Evolutionary conservation across 331 rosid genomes (phyloP), one percentile per base, ranked within the genome.

Genomic region (Dryas integrifolia): DNA sequence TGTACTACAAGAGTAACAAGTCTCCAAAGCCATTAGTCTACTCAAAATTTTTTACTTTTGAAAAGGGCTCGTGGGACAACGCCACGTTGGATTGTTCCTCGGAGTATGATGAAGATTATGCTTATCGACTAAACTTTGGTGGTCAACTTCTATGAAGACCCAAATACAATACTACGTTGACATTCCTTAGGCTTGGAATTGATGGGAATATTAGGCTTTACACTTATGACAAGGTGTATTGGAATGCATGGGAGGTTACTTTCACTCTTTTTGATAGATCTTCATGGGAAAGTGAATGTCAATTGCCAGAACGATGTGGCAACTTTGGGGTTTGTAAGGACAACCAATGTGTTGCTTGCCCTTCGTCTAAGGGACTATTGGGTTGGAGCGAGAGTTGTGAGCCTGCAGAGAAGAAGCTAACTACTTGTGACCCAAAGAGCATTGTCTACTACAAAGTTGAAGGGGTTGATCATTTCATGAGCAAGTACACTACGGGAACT

Each of bases 401-500:
- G 55, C 30, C 87, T 6, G 79, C 24, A 21, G 24, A 21, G 24
- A 21, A 85, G 79, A 38, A 75, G 77, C 72, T 86, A 9, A 80
- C 69, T 21, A 74, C 83, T 7, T 85, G 92, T 38, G 78, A 56
- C 13, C 21, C 72, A 4, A 85, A 73, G 66, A 86, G 76, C 2
- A 85, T 85, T 43, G 86, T 70, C 69, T 87, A 87, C 69, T 89
- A 87, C 24, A 87, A 86, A 50, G 0, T 85, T n/a, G 88, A 81
- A 75, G 90, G 91, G 0, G 92, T 87, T 30, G 94, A 88, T 8
- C 94, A 88, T 71, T 88, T 85, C 61, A 63, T 75, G 89, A 86
- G 83, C 39, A 87, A 84, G 56, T 90, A 75, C 73, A 82, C 79
- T 4, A 46, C 0, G 1, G 92, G 96, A 53, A 81, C 77, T 61